Evolutionary conservation across 805 yeast genomes (phyloP), one percentile per base, ranked within the genome.

Genomic region (Candida orba): DNA sequence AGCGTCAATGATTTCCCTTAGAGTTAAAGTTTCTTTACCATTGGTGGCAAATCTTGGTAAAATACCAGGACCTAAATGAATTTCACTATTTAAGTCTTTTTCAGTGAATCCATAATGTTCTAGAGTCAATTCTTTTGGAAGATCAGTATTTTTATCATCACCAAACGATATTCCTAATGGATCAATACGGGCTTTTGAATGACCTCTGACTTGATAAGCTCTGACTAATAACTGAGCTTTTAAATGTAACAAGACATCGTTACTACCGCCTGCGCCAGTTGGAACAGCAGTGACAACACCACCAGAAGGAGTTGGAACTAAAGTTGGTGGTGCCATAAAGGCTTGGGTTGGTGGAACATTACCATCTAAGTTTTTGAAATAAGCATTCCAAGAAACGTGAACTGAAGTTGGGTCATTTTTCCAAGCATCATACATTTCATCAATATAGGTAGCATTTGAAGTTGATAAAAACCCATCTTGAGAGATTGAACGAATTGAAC

Each of bases 161-260:
- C 93, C 97, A 61, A 81, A 86, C 17, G 90, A 79, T 59, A 91
- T 84, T 32, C 84, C 91, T 60, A 93, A 72, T n/a, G 99, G 99
- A 67, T 93, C 99, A 49, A 89, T 82, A 57, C 81, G 83, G 37
- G 98, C 97, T 71, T 86, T 87, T 66, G 82, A 84, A 67, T 93
- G 99, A 54, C 99, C 99, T 68, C 98, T 81, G 42, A 93, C 99
- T 72, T 93, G 99, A 70, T 90, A 93, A 27, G 99, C 99, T 67
- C 99, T 85, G 51, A 95, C 97, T 57, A 93, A 75, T 56, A 93
- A 78, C 74, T 93, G 99, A 15, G 89, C 95, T 67, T 93, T 93
- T 73, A 93, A 78, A 65, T 93, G 98, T 50, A 86, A 75, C 51
- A 84, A 75, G 37, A 90, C 87, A 52, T 75, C 73, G 24, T 76